phyloP scores from a whole-genome alignment of 2,329 filamentous ascomycete genomes.

The Exophiala spinifera region DNA sequence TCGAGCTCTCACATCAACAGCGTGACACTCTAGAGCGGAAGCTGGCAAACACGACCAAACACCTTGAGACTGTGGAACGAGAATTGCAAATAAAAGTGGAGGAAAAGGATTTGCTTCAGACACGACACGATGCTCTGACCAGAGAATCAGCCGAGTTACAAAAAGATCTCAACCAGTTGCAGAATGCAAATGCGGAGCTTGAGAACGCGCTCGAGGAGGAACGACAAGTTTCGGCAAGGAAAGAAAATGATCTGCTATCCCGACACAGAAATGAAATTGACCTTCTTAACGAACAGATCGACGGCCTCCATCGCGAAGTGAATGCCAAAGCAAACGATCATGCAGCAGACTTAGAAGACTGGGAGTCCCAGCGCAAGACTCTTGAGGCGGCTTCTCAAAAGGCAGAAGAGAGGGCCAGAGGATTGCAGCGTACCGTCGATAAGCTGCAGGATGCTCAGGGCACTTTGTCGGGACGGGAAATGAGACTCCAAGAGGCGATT shows the following conservation, averaged over 20 bases:
- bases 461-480: constrained; percentile 64
- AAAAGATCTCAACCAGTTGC: constrained; percentile 55
- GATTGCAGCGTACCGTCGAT: constrained; percentile 69
- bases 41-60: constrained; percentile 40
- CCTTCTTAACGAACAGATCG: constrained; percentile 55
- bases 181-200: constrained; percentile 45
- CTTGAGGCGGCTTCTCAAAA: constrained; percentile 64
- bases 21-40: constrained; percentile 46
- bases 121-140: constrained; percentile 64
- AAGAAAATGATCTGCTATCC: constrained; percentile 58
- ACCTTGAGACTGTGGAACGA: constrained; percentile 53
- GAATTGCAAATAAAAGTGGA: constrained; percentile 58
- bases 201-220: constrained; percentile 52
- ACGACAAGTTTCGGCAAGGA: constrained; percentile 56
- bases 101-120: constrained; percentile 68
- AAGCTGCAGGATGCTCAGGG: constrained; percentile 66
- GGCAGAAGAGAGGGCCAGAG: constrained; percentile 64
- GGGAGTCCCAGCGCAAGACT: constrained; percentile 64
- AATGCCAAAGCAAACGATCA: constrained; percentile 68
- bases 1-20: constrained; percentile 44
- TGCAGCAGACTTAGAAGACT: constrained; percentile 68
- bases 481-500: constrained; percentile 64
- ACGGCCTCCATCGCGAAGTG: constrained; percentile 61
- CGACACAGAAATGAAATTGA: constrained; percentile 57
- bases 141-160: constrained; percentile 66